Base-by-base conservation (phyloP, 176 grass and related monocot species). In the Metroxylon sagu region DNA sequence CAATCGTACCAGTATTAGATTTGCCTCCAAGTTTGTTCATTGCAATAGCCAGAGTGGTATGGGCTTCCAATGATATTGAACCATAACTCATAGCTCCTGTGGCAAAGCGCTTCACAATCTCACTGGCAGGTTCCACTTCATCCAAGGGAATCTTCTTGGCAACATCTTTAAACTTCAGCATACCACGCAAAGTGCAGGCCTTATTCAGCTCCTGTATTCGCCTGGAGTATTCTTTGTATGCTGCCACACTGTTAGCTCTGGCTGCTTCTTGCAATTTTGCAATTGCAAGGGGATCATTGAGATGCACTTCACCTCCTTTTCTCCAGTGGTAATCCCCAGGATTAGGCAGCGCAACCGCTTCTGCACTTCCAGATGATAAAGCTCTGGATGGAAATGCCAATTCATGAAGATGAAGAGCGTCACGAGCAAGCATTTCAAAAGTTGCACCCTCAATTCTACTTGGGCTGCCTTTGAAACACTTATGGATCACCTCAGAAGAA, bases 71-170 rank as follows among this genome's bases (percentile, higher is more conserved):
- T 7, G 93, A 98, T 82, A 98, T 92, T 69, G 93, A 98, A 29
- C 93, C 93, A 81, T 98, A 98, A 89, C 93, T 98, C 93, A 98
- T 98, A 0, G 93, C 93, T 50, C 93, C 93, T 5, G 93, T 98
- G 80, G 70, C 76, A 56, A 98, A 98, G 43, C 84, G 84, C 62
- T 98, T 98, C 43, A 98, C 93, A 14, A 98, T 92, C 61, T 98
- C 83, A 66, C 80, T 88, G 50, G 81, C 82, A 71, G 93, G 82
- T 80, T 98, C 84, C 56, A 98, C 81, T 57, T 98, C 93, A 49
- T 89, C 93, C 73, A 92, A 65, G 62, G 93, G 77, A 76, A 98
- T 79, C 66, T 89, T 92, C 35, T 29, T 23, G 58, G 59, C n/a
- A 12, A 49, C 75, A 53, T 85, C 84, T 77, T 89, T 98, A 73